Base-by-base conservation (phyloP, 306 rosid genomes). In the Prinsepia uniflora region DNA sequence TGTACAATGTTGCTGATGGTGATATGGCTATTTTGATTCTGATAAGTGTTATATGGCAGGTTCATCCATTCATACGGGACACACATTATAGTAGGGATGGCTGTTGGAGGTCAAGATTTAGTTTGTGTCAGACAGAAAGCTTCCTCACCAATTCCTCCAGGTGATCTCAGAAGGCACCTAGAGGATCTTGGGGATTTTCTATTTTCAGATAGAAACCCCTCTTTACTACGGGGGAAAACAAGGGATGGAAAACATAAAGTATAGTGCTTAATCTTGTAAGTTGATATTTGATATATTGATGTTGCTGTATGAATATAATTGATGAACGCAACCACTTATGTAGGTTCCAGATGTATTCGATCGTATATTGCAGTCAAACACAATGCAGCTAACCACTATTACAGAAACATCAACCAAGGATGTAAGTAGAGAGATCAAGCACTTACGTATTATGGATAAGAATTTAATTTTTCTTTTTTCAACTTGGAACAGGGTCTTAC, bases 321-420 rank as follows among this genome's bases (percentile, higher is more conserved):
- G 20, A 73, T 48, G 75, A 67, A 75, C 15, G 41, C 48, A 57
- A 43, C 52, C 46, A 67, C 79, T 75, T 65, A 18, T 82, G 75
- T 42, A 93, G 98, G 90, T 93, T 65, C 98, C 97, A 0, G 98
- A 93, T 79, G 89, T 93, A 59, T 93, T 93, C 59, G 81, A 78
- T 65, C 93, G 93, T 63, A 87, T 93, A 65, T 78, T 93, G 89
- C 96, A 90, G 76, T 85, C 98, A 68, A 90, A 80, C 82, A 78
- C 96, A 41, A 87, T 83, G 82, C 96, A 85, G 82, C 84, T 93
- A 67, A 77, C 96, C 63, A 88, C 87, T 77, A 83, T 81, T 78
- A 78, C 98, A 6, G 97, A 93, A 84, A 88, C 96, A 40, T 93
- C 98, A 67, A 90, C 94, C 93, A 93, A 93, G 77, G 98, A 93